Evolutionary conservation across 441 rosid genomes (phyloP), one percentile per base, ranked within the genome.

Genomic region (Dalechampia spathulata): DNA sequence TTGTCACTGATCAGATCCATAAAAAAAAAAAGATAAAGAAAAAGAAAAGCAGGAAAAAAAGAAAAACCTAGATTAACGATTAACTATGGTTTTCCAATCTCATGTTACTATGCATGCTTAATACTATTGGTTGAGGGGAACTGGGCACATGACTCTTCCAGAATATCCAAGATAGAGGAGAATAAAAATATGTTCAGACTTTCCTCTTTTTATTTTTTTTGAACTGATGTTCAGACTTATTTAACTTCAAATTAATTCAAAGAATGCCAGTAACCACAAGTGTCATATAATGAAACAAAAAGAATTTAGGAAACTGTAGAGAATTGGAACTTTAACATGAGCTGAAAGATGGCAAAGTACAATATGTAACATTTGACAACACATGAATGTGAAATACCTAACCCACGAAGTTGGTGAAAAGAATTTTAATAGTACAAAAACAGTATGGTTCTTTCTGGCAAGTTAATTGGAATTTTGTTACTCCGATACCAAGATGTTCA

Each of bases 1-100:
- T 50, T 55, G 38, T 30, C 20, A 52, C 60, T 19, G 16, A 34
- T 77, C 47, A 78, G 58, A 68, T 55, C 45, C 27, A 65, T 19
- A 61, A 40, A 56, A 61, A 21, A 8, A 4, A 30, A 30, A 30
- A 8, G 8, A 30, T 30, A n/a, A n/a, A n/a, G 34, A 30, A 30
- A 30, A 30, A 8, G 34, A 3, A 30, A 30, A 30, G 8, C 8
- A 8, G 0, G 36, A 9, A 49, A 58, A 42, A 59, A 11, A 62
- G 36, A 13, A 52, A 60, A 60, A 17, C 40, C 6, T 23, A 55
- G 13, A 27, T 5, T 1, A 20, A 11, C 27, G 21, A 49, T 1
- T 44, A 0, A 30, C 7, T 58, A 21, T 5, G 22, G 2, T 15
- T 9, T 39, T n/a, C n/a, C n/a, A n/a, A n/a, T n/a, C n/a, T n/a